These are phyloP conservation scores for Penicillium griseofulvum DNA, from an alignment of 2,329 filamentous ascomycete species.

Conservation along the genomic window DNA sequence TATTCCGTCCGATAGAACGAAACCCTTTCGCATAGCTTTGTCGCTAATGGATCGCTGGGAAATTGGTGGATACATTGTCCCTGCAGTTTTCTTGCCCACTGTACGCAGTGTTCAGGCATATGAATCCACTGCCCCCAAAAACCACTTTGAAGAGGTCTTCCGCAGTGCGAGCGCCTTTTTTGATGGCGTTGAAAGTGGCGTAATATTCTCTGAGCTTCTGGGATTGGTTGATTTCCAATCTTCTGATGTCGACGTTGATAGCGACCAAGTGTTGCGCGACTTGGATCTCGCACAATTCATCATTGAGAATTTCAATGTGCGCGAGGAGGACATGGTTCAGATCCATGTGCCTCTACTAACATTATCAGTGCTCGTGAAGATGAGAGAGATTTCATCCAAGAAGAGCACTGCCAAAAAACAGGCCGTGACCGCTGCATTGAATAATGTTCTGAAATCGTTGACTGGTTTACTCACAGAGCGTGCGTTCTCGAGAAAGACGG, in stretches of 20 bases:
- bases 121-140: constrained; percentile 63
- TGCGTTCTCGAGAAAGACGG: constrained; percentile 50
- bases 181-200: constrained; percentile 88
- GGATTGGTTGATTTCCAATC: constrained; percentile 57
- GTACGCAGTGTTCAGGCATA: constrained; percentile 77
- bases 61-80: constrained; percentile 84
- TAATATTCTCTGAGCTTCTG: constrained; percentile 85
- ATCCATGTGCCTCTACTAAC: constrained; percentile 76
- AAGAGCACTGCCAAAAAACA: constrained; percentile 18
- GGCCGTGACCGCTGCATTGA: constrained; percentile 25
- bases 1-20: constrained; percentile 67
- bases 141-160: constrained; percentile 79
- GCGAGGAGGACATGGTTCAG: constrained; percentile 92
- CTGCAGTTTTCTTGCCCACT: constrained; percentile 82
- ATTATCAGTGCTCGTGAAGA: constrained; percentile 58
- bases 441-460: constrained; percentile 30
- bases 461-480: constrained; percentile 47
- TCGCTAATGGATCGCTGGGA: constrained; percentile 99
- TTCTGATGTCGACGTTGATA: constrained; percentile 50
- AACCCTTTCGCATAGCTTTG: constrained; percentile 85
- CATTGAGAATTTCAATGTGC: constrained; percentile 82
- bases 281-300: constrained; percentile 78
- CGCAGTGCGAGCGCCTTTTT: constrained; percentile 95
- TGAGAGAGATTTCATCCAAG: constrained; percentile 37
- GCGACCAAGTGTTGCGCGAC: constrained; percentile 57